These are phyloP conservation scores for Lasiodiplodia sp. DNA, from an alignment of 2,329 filamentous ascomycete genomes.

Conservation along the genomic window DNA sequence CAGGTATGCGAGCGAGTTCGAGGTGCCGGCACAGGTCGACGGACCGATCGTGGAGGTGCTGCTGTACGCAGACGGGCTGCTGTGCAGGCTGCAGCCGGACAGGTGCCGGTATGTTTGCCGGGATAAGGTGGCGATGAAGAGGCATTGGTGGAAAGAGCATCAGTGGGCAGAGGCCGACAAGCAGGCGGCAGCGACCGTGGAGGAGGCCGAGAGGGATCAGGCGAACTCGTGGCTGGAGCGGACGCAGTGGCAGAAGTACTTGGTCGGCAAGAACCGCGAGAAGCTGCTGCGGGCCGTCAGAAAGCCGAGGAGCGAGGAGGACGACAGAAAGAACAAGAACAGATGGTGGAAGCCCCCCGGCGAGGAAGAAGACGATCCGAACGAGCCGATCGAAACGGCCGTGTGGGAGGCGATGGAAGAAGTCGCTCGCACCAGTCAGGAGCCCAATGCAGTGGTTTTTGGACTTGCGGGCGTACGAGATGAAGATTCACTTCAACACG, in stretches of 20 bases:
- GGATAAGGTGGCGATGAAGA: constrained; percentile 17
- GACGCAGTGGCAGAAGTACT: too few relatives aligned
- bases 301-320: too few relatives aligned
- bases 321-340: too few relatives aligned
- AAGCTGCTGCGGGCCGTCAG: too few relatives aligned
- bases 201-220: constrained; percentile 11
- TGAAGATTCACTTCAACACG: constrained; percentile 34
- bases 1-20: constrained; percentile 6
- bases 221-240: too few relatives aligned
- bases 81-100: constrained; percentile 27
- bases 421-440: too few relatives aligned
- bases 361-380: too few relatives aligned
- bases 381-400: too few relatives aligned
- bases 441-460: constrained; percentile 34
- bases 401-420: too few relatives aligned
- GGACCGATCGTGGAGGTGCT: constrained; percentile 10
- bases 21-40: background rate
- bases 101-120: constrained; percentile 22
- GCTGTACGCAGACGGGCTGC: constrained; percentile 10
- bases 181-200: too few relatives aligned
- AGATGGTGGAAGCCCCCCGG: too few relatives aligned
- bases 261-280: too few relatives aligned
- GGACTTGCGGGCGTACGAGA: constrained; percentile 32
- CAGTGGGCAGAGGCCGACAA: constrained; percentile 24
- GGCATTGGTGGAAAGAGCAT: constrained; percentile 28